Evolutionary conservation across 2,329 filamentous ascomycete genomes (phyloP), one percentile per base, ranked within the genome.

Genomic region (Orbilia oligospora): DNA sequence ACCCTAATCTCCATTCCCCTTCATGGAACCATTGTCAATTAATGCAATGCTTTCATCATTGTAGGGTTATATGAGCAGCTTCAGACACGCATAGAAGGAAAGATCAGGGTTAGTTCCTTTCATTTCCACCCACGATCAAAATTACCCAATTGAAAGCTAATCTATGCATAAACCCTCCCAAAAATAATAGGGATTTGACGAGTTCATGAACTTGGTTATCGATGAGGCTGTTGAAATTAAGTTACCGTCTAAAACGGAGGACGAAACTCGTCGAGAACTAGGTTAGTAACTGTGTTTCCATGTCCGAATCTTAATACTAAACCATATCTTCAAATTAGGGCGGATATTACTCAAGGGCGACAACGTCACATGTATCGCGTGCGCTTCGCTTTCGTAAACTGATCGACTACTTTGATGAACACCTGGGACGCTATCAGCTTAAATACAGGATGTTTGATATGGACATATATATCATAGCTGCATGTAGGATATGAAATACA

Each of bases 121-220:
- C 22, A 20, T n/a, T 20, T 41, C 67, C 18, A 22, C 9, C 44
- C 55, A 67, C 24, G 10, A 22, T 6, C 24, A 20, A 5, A 46
- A 24, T 18, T 30, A 3, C 3, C 36, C 12, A 12, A 55, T 3
- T n/a, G 24, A 9, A 18, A 22, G 38, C 66, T 41, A 41, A 41
- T 41, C 12, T 14, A 16, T 41, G 3, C 12, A 1, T 61, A 71
- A 71, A 22, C n/a, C n/a, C n/a, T n/a, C n/a, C n/a, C n/a, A 38
- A 63, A 9, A 18, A 0, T 9, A 24, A 14, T 80, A 97, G 94
- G 94, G 96, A 14, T 99, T 99, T 82, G 96, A 99, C 84, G 96
- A 99, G 85, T 99, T 98, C 87, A 97, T 99, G 94, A 99, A 99
- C 86, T 88, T 99, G 63, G 96, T 98, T 46, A 89, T 97, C 81